phyloP scores from a whole-genome alignment of 257 asterid genomes.

The Plectranthus barbatus region DNA sequence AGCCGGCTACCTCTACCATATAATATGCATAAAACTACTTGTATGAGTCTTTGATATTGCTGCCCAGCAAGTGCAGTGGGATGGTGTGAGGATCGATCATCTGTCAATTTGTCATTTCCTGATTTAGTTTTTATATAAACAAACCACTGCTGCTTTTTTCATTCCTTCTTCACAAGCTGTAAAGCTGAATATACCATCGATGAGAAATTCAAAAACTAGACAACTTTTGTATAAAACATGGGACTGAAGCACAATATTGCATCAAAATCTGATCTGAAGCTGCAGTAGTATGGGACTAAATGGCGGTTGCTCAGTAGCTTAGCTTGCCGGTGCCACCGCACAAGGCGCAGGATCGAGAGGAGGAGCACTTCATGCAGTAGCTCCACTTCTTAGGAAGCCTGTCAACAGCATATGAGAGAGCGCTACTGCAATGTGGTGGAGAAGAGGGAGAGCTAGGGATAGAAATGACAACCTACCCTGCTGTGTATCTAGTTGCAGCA shows the following conservation, averaged over 20 bases:
- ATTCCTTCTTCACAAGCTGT: no score
- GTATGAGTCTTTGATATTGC: neutral
- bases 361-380: slow-evolving; percentile 88
- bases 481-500: slow-evolving; percentile 84
- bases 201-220: no score
- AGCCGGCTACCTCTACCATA: no score
- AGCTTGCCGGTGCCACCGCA: slow-evolving; percentile 82
- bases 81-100: neutral
- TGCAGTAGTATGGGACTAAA: neutral
- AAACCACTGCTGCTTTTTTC: no score
- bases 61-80: neutral
- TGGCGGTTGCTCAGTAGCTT: slow-evolving; percentile 16
- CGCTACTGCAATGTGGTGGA: neutral
- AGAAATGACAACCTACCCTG: slow-evolving; percentile 49
- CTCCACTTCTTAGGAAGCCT: slow-evolving; percentile 98
- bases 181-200: no score
- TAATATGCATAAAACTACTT: no score
- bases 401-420: slow-evolving; percentile 1
- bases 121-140: no score
- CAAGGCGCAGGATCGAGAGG: slow-evolving; percentile 60
- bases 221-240: no score
- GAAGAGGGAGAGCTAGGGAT: neutral
- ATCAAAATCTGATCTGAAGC: neutral
- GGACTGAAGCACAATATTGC: no score
- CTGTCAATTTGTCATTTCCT: no score